These are phyloP conservation scores for Cladobotryum protrusum DNA, from an alignment of 2,329 filamentous ascomycete genomes.

Conservation along the genomic window DNA sequence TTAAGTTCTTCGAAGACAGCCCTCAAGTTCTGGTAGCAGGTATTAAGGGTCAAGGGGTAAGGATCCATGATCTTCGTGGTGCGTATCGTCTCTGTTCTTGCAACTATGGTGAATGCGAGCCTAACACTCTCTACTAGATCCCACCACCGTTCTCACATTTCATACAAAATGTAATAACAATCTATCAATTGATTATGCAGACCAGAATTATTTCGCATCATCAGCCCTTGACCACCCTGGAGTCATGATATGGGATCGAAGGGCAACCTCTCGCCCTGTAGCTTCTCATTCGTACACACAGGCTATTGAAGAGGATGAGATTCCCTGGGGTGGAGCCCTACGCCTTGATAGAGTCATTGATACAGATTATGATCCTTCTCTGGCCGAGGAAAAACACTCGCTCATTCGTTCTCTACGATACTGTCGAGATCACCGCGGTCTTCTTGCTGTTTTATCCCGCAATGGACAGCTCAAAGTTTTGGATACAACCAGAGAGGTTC, in stretches of 20 bases:
- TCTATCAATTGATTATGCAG: slow-evolving; percentile 69
- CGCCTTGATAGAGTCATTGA: slow-evolving; percentile 53
- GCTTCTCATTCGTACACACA: slow-evolving; percentile 50
- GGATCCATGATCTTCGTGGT: slow-evolving; percentile 76
- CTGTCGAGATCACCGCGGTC: slow-evolving; percentile 55
- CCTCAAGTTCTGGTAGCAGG: slow-evolving; percentile 70
- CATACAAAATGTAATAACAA: slow-evolving; percentile 64
- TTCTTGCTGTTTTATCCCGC: slow-evolving; percentile 55
- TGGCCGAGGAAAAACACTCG: slow-evolving; percentile 50
- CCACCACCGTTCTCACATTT: slow-evolving; percentile 50
- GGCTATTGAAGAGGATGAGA: slow-evolving; percentile 53
- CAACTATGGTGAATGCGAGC: too few relatives aligned
- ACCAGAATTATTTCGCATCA: slow-evolving; percentile 80
- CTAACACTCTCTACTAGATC: slow-evolving; percentile 28
- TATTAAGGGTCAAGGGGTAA: slow-evolving; percentile 67
- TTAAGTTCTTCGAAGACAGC: slow-evolving; percentile 74
- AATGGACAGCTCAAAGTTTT: slow-evolving; percentile 58
- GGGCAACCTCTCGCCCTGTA: slow-evolving; percentile 48
- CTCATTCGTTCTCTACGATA: slow-evolving; percentile 58
- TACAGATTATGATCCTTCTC: slow-evolving; percentile 43
- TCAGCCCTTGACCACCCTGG: slow-evolving; percentile 69
- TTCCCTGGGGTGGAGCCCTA: slow-evolving; percentile 58
- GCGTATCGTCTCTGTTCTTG: slow-evolving; percentile 13
- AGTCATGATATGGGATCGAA: slow-evolving; percentile 72
- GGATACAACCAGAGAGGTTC: slow-evolving; percentile 50